A percentile compares a stretch with the other conserved stretches of the same genome.
Evolutionary conservation across 1,284 basidiomycete genomes (phyloP).

Genomic region (Lignosus rhinocerotis): DNA sequence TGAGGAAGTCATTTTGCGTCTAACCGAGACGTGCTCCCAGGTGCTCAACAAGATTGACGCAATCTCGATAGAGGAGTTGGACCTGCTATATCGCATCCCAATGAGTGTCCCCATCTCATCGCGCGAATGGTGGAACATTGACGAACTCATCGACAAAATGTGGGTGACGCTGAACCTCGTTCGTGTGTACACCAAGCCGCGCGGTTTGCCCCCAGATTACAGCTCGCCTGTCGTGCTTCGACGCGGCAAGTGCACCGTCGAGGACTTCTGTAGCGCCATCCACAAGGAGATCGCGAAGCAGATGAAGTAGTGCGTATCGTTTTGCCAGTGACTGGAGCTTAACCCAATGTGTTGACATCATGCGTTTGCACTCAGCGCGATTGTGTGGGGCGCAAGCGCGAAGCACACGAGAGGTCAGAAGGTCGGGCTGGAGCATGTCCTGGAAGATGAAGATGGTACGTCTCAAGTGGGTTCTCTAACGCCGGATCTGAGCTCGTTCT

Average conservation of each 20-base stretch:
- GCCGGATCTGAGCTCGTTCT: constrained; percentile 15
- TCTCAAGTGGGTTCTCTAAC: constrained; percentile 7
- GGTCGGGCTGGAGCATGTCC: constrained; percentile 86
- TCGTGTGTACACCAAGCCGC: constrained; percentile 94
- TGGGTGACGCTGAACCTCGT: constrained; percentile 90
- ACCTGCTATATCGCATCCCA: constrained; percentile 93
- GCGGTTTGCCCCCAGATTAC: constrained; percentile 91
- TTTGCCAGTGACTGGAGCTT: neutral
- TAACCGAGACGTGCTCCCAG: constrained; percentile 34
- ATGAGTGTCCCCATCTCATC: constrained; percentile 94
- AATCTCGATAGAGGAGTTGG: constrained; percentile 98
- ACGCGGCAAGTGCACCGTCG: constrained; percentile 74
- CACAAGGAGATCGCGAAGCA: constrained; percentile 94
- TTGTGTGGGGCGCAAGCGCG: constrained; percentile 93
- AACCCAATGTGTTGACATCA: neutral
- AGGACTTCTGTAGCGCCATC: constrained; percentile 90
- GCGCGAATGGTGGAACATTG: constrained; percentile 94
- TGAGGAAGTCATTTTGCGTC: neutral
- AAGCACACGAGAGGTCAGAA: constrained; percentile 97
- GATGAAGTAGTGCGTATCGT: constrained; percentile 78
- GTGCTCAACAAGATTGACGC: constrained; percentile 94
- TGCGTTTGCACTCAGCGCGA: constrained; percentile 51
- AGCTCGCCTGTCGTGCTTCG: constrained; percentile 77
- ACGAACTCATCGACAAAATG: constrained; percentile 92
- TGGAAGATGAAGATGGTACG: constrained; percentile 89